phyloP scores from a whole-genome alignment of 2,329 filamentous ascomycete species.

The Scedosporium aurantiacum region DNA sequence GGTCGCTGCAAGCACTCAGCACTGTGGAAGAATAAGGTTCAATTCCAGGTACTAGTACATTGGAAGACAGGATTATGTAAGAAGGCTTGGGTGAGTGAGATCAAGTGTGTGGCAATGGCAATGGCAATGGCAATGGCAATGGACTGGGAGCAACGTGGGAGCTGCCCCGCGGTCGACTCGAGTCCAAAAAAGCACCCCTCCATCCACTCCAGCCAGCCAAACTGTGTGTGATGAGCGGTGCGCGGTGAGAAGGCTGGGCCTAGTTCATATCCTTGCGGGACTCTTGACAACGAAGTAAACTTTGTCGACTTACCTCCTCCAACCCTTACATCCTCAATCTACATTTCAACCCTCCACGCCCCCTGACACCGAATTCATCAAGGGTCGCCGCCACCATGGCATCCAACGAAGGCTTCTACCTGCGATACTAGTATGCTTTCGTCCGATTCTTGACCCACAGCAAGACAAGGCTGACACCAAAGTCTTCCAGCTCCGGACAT shows the following conservation, averaged over 20 bases:
- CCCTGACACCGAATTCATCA: not conserved
- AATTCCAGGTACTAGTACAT: too few relatives aligned
- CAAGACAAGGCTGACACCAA: constrained; percentile 7
- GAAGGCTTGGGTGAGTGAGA: too few relatives aligned
- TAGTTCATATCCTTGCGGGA: not conserved
- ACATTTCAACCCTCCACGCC: not conserved
- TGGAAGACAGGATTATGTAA: too few relatives aligned
- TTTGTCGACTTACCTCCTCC: not conserved
- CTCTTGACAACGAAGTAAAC: not conserved
- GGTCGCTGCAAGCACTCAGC: too few relatives aligned
- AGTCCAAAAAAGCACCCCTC: not conserved
- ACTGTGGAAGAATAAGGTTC: too few relatives aligned
- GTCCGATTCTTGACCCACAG: not conserved
- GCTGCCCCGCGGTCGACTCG: not conserved
- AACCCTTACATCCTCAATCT: not conserved
- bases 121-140: too few relatives aligned
- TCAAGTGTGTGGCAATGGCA: too few relatives aligned
- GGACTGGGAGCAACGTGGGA: not conserved
- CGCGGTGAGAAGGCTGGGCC: constrained; percentile 1
- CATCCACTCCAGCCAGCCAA: not conserved
- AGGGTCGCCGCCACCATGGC: constrained; percentile 40
- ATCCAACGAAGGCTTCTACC: constrained; percentile 70
- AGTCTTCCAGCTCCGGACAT: constrained; percentile 69
- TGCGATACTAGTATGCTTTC: constrained; percentile 82
- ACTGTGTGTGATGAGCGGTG: not conserved